A percentile compares a stretch with the other conserved stretches of the same genome.
Evolutionary conservation across 345 rosid species (phyloP).

Genomic region (Brassica incana): DNA sequence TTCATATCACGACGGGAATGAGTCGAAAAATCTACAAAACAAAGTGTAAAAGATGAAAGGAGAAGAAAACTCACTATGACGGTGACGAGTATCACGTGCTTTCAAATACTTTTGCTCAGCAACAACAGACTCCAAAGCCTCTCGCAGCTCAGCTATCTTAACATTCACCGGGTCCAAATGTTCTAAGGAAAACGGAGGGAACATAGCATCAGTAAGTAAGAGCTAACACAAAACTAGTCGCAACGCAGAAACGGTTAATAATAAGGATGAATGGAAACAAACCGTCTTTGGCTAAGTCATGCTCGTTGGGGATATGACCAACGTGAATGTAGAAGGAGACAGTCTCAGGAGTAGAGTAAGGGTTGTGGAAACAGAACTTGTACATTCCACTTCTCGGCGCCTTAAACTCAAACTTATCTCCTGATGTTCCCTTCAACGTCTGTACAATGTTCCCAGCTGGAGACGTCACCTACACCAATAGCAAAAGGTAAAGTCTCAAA

Average conservation of each 20-base stretch:
- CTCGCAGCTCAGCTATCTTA: slow-evolving; percentile 92
- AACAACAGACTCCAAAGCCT: slow-evolving; percentile 86
- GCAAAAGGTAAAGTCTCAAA: background rate
- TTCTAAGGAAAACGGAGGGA: slow-evolving; percentile 44
- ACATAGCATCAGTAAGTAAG: slow-evolving; percentile 10
- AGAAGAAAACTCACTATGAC: slow-evolving; percentile 63
- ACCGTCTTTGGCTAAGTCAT: slow-evolving; percentile 97
- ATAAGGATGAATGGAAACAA: slow-evolving; percentile 17
- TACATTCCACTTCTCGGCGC: slow-evolving; percentile 96
- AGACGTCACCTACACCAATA: slow-evolving; percentile 63
- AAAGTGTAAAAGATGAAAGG: background rate
- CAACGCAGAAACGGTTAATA: too few species aligned
- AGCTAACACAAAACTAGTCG: background rate
- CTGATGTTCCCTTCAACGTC: slow-evolving; percentile 81
- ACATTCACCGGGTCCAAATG: slow-evolving; percentile 93
- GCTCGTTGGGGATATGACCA: slow-evolving; percentile 93
- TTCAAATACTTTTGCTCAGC: slow-evolving; percentile 95
- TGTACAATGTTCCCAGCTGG: slow-evolving; percentile 74
- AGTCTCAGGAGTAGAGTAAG: slow-evolving; percentile 88
- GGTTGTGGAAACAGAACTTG: slow-evolving; percentile 94
- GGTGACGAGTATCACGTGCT: slow-evolving; percentile 92
- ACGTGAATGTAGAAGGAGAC: slow-evolving; percentile 93
- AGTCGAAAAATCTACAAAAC: too few species aligned
- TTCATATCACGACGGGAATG: background rate
- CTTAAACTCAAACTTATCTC: slow-evolving; percentile 89